These are phyloP conservation scores for Emmonsiellopsis sp. DNA, from an alignment of 2,329 filamentous ascomycete species.

Conservation along the genomic window DNA sequence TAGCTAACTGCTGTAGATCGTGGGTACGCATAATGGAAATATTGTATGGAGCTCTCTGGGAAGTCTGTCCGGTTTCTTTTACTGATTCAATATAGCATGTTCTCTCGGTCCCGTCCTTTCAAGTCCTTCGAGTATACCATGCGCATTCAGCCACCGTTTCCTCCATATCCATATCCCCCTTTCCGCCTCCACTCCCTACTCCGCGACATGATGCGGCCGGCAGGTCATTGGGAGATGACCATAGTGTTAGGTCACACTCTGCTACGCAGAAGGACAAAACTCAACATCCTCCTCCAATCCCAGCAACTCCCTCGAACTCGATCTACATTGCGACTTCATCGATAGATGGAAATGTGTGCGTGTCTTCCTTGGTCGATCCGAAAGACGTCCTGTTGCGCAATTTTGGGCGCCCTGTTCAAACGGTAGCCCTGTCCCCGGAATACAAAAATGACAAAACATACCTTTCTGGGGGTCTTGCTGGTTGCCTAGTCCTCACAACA, in stretches of 20 bases:
- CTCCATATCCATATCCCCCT: conserved; percentile 80
- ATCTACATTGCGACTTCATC: conserved; percentile 92
- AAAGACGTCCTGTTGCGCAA: conserved; percentile 89
- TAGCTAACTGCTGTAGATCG: conserved; percentile 48
- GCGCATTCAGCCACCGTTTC: conserved; percentile 90
- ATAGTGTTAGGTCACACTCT: conserved; percentile 19
- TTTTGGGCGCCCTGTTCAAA: conserved; percentile 85
- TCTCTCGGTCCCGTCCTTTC: conserved; percentile 71
- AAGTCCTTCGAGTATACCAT: conserved; percentile 75
- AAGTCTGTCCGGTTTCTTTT: not conserved
- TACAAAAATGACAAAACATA: conserved; percentile 86
- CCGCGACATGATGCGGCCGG: conserved; percentile 28
- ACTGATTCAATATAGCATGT: conserved; percentile 56
- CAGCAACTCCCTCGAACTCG: conserved; percentile 73
- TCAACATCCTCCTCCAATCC: conserved; percentile 37
- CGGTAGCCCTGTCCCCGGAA: conserved; percentile 88
- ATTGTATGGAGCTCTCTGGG: conserved; percentile 54
- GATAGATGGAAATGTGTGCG: conserved; percentile 89
- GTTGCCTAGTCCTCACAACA: conserved; percentile 75
- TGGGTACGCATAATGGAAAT: conserved; percentile 93
- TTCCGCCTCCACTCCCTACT: conserved; percentile 52
- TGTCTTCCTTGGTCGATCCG: conserved; percentile 75
- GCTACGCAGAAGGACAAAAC: conserved; percentile 20
- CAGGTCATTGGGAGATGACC: conserved; percentile 22
- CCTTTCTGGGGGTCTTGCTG: conserved; percentile 80